These are phyloP conservation scores for Microsporum audouinii DNA, from an alignment of 2,329 filamentous ascomycete species.

Conservation along the genomic window DNA sequence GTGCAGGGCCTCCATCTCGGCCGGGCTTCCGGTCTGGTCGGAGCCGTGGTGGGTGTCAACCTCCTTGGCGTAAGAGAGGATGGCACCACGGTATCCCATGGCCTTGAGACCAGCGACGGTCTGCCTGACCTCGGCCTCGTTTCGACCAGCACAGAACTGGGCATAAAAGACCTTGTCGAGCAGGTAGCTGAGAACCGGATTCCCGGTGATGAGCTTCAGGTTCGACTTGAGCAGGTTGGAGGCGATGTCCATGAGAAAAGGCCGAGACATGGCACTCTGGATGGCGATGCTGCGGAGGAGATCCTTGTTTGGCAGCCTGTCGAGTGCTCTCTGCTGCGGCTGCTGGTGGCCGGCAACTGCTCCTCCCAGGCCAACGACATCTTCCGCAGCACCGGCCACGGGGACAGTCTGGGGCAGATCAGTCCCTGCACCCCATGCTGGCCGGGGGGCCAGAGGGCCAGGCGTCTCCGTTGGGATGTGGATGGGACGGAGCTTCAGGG, in stretches of 20 bases:
- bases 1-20: conserved; percentile 22
- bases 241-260: conserved; percentile 13
- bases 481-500: conserved; percentile 1
- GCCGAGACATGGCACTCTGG: conserved; percentile 14
- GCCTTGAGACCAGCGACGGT: conserved; percentile 37
- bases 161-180: conserved; percentile 39
- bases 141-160: conserved; percentile 47
- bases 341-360: background rate
- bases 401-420: background rate
- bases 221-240: conserved; percentile 13
- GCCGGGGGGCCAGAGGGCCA: background rate
- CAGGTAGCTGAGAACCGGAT: conserved; percentile 11
- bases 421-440: background rate
- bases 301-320: conserved; percentile 10
- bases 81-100: conserved; percentile 43
- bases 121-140: conserved; percentile 36
- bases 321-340: conserved; percentile 8
- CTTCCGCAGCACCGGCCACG: background rate
- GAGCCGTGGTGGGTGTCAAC: conserved; percentile 39
- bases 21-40: conserved; percentile 22
- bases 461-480: background rate
- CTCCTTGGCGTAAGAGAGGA: conserved; percentile 45
- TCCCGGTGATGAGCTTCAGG: conserved; percentile 11
- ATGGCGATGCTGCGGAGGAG: conserved; percentile 14
- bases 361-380: background rate